Evolutionary conservation across 2,329 filamentous ascomycete species (phyloP).

Genomic region (Fusarium devonianum): DNA sequence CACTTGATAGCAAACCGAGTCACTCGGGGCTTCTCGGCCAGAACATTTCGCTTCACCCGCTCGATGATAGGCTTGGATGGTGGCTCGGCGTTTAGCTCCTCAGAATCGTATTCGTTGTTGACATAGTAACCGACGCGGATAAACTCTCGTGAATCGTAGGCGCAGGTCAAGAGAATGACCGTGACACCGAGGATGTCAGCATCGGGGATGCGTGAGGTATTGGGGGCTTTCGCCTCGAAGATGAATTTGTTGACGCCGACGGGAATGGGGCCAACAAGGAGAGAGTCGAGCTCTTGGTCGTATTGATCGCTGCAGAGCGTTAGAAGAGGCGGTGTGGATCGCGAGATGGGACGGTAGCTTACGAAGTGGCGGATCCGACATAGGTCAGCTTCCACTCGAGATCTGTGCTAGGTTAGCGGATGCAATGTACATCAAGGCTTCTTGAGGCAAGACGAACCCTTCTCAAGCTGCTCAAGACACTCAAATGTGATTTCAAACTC

Average conservation of each 20-base stretch:
- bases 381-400: slow-evolving; percentile 99
- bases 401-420: slow-evolving; percentile 62
- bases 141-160: slow-evolving; percentile 96
- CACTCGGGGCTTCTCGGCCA: slow-evolving; percentile 96
- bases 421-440: no score
- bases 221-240: slow-evolving; percentile 93
- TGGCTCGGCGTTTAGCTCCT: slow-evolving; percentile 87
- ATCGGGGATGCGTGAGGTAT: slow-evolving; percentile 88
- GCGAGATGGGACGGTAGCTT: slow-evolving; percentile 51
- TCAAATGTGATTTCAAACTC: slow-evolving; percentile 99
- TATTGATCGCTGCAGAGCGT: slow-evolving; percentile 77
- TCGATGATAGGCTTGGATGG: slow-evolving; percentile 93
- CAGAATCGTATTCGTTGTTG: slow-evolving; percentile 97
- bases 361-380: slow-evolving; percentile 97
- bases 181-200: slow-evolving; percentile 97
- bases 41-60: slow-evolving; percentile 87
- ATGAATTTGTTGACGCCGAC: slow-evolving; percentile 98
- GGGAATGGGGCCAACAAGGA: slow-evolving; percentile 96
- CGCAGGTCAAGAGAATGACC: slow-evolving; percentile 93
- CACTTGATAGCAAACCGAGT: slow-evolving; percentile 99
- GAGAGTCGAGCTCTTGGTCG: slow-evolving; percentile 96
- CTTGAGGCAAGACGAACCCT: slow-evolving; percentile 64
- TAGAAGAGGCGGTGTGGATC: slow-evolving; percentile 33
- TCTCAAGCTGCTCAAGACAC: slow-evolving; percentile 92
- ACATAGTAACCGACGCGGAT: slow-evolving; percentile 99